Evolutionary conservation across 495 filamentous ascomycete genomes (phyloP), one percentile per base, ranked within the genome.

Genomic region (Patellaria atrata): DNA sequence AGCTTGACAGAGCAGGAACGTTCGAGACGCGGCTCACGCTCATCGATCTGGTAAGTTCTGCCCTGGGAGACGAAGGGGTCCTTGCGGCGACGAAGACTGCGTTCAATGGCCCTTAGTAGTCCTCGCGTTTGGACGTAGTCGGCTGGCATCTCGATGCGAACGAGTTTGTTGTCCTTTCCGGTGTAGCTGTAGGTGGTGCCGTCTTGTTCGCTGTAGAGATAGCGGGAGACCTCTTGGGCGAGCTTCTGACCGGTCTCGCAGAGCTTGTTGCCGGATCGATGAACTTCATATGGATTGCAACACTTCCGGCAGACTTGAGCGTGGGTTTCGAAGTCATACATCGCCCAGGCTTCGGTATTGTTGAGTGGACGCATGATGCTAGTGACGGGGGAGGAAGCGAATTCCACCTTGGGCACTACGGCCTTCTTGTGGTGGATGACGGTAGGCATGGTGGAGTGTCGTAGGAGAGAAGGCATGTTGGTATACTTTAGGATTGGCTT

Each of bases 311-410:
- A 60, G 27, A 44, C 43, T 9, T 38, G 46, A 12, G 53, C 53
- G 34, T 60, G 56, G 16, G 32, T 36, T 33, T 60, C 56, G 30
- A 58, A 58, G 35, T 53, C 22, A 43, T 60, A 56, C 16, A 55
- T 29, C 0, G 53, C 50, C 56, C 56, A 56, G 38, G 40, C 38
- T 39, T 60, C 56, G 19, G 32, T 30, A 10, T 12, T 30, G 28
- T 41, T 49, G 22, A 55, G 34, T 2, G 53, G 48, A 14, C 54
- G 45, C 2, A 47, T 46, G 25, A 53, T 33, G 16, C 29, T 30
- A 23, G 43, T 48, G 24, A 55, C 50, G 22, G 47, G 52, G 22
- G 44, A 47, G 18, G 30, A 33, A 7, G 36, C 27, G 34, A 51
- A 51, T 31, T 35, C 39, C 11, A 47, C 47, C 27, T 41, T 36